phyloP scores from a whole-genome alignment of 2,329 filamentous ascomycete genomes.

The Neoscytalidium dimidiatum region DNA sequence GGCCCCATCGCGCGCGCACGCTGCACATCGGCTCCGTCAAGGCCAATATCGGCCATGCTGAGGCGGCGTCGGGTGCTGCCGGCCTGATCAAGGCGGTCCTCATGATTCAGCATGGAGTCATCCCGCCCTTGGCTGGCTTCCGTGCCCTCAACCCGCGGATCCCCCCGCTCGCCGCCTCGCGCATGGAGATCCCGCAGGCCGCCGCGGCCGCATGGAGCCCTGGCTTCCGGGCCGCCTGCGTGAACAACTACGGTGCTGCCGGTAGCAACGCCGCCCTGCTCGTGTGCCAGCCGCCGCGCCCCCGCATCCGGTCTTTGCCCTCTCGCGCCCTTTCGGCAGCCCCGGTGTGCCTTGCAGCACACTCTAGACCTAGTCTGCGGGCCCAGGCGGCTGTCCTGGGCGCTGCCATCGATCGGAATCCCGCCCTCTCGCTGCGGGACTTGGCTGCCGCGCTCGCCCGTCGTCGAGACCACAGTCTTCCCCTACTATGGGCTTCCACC shows the following conservation, averaged over 20 bases:
- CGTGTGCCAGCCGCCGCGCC: background rate
- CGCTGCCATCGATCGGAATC: too few species aligned
- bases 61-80: conserved; percentile 30
- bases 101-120: conserved; percentile 25
- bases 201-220: conserved; percentile 20
- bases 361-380: too few species aligned
- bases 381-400: too few species aligned
- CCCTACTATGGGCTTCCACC: too few species aligned
- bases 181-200: conserved; percentile 23
- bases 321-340: too few species aligned
- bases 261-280: conserved; percentile 27
- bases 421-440: too few species aligned
- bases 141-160: conserved; percentile 24
- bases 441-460: too few species aligned
- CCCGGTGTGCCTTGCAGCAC: too few species aligned
- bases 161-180: conserved; percentile 3
- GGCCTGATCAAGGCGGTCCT: conserved; percentile 30
- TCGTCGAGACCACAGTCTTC: too few species aligned
- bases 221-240: conserved; percentile 16
- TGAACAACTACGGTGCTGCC: conserved; percentile 30
- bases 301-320: background rate
- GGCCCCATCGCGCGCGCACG: background rate
- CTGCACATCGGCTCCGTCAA: conserved; percentile 26
- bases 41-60: conserved; percentile 33
- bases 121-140: conserved; percentile 26